Evolutionary conservation across 2,329 filamentous ascomycete species (phyloP), one percentile per base, ranked within the genome.

Genomic region (Nothophoma quercina): DNA sequence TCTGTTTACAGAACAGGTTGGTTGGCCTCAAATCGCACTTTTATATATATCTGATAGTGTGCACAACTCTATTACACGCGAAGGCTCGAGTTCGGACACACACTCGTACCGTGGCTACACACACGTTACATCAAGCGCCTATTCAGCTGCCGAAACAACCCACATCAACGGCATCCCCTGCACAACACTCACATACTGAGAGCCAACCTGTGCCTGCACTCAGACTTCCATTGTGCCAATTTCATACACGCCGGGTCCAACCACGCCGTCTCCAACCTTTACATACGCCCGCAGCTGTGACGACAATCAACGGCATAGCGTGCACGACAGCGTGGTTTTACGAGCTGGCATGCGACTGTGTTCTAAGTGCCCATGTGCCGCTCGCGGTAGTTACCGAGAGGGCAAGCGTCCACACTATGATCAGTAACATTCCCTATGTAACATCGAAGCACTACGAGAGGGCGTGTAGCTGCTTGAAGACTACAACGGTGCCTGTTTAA

Each of bases 111-210:
- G n/a, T 26, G 25, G 25, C 25, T 26, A 26, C 12, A 26, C n/a
- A n/a, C n/a, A n/a, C n/a, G n/a, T n/a, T n/a, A n/a, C n/a, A n/a
- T n/a, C n/a, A n/a, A n/a, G n/a, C n/a, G n/a, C n/a, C n/a, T n/a
- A n/a, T n/a, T n/a, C n/a, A n/a, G n/a, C n/a, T n/a, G n/a, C n/a
- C n/a, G n/a, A 16, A 16, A 33, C 30, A 33, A 35, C 33, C 7
- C 3, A 10, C 4, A 51, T 51, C n/a, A 34, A 45, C 28, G 48
- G 48, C 12, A 51, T 41, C 2, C 41, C 41, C 7, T 51, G 48
- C 10, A 51, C 48, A 34, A 51, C 48, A 7, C 28, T 45, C 3
- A 34, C 48, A 4, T 51, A 51, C 13, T 51, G 28, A 26, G 48
- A 51, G 21, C 25, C 33, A 9, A 45, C 40, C 5, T 51, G 48